These are phyloP conservation scores for Scalesia atractyloides DNA, from an alignment of 129 eudicot species.

Conservation along the genomic window DNA sequence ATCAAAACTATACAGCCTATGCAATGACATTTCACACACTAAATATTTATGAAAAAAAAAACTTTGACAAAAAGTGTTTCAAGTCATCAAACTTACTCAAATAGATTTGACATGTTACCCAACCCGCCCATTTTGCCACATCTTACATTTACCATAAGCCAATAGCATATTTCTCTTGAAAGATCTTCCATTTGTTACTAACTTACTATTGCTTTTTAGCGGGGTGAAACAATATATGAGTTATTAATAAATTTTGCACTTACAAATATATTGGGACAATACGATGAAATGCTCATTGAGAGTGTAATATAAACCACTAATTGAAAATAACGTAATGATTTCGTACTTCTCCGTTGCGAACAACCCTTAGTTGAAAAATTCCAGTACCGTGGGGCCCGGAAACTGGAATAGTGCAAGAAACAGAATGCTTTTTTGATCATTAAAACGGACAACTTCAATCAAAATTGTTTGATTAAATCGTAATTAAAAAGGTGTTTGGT, in stretches of 20 bases:
- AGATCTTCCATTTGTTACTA: background rate
- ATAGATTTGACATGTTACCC: background rate
- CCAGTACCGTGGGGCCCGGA: constrained; percentile 97
- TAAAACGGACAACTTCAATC: too few relatives aligned
- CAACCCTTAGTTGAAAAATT: constrained; percentile 80
- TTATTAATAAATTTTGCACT: background rate
- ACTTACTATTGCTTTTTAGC: background rate
- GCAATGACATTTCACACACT: background rate
- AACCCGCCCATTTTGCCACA: background rate
- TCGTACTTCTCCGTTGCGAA: constrained; percentile 76
- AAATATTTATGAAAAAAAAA: background rate
- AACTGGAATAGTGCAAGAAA: constrained; percentile 93
- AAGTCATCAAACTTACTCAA: background rate
- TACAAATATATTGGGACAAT: background rate
- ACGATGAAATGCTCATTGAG: background rate
- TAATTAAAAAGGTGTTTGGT: too few relatives aligned
- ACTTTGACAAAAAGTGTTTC: background rate
- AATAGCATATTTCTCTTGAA: constrained; percentile 11
- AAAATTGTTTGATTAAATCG: too few relatives aligned
- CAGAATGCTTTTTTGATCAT: constrained; percentile 79
- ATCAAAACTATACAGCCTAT: background rate
- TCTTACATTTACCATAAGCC: background rate
- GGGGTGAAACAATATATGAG: background rate
- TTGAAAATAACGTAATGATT: background rate
- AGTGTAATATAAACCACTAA: background rate